Conservation (phyloP, 768 basidiomycete genomes). For the Asterophora lycoperdoides region DNA sequence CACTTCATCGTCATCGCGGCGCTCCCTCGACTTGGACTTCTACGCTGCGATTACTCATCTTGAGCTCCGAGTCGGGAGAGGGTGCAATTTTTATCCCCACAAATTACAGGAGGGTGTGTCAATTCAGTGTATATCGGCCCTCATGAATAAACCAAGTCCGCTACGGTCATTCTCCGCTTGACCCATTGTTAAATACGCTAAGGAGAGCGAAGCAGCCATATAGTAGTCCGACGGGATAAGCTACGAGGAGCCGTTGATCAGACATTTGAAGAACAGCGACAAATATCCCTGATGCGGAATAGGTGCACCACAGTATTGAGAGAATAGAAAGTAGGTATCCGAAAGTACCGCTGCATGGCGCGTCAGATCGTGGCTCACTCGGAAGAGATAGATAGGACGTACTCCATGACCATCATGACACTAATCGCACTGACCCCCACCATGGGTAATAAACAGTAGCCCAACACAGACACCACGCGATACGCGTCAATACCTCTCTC, state of each 20-base stretch:
- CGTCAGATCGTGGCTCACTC: conserved; percentile 9
- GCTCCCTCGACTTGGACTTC: no score
- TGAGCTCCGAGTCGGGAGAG: no score
- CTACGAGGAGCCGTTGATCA: conserved; percentile 90
- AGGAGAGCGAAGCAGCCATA: conserved; percentile 94
- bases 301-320: conserved; percentile 95
- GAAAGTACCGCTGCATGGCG: conserved; percentile 57
- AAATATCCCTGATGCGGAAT: conserved; percentile 93
- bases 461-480: conserved; percentile 89
- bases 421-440: conserved; percentile 89
- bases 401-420: conserved; percentile 87
- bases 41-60: no score
- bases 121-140: neutral
- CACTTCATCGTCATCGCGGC: no score
- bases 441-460: conserved; percentile 96
- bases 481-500: conserved; percentile 94
- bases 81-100: neutral
- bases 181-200: conserved; percentile 75
- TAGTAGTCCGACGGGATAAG: conserved; percentile 91
- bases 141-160: neutral
- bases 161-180: conserved; percentile 21
- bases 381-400: conserved; percentile 29
- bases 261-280: conserved; percentile 94
- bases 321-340: conserved; percentile 81
- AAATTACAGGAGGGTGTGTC: neutral